Base-by-base conservation (phyloP, 257 asterid species). In the Rubia yunnanensis region DNA sequence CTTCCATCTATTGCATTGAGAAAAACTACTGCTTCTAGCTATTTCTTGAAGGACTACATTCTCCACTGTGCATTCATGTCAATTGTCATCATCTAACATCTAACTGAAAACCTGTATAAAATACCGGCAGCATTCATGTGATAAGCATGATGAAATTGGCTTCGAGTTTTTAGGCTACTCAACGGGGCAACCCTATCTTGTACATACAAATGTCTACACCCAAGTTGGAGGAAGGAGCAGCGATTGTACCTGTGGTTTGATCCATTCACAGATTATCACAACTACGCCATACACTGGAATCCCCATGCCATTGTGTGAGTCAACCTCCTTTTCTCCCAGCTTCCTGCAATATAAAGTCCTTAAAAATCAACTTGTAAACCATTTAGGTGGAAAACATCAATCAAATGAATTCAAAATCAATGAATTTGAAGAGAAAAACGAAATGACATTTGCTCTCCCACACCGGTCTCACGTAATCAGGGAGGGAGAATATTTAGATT, bases 231-330 rank as follows among this genome's bases (percentile, higher is more conserved):
- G 86, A 49, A 72, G 92, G 68, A 95, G 60, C 88, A 78, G 59
- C 97, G 84, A 65, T 85, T 90, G 36, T 74, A 84, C 59, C 87
- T 82, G 0, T 88, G 95, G 97, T 88, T 90, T 73, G 95, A 90
- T 66, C 96, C 96, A 24, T 67, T 88, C 0, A 73, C 75, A 0
- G 88, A 84, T 74, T 88, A 67, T 60, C 95, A 87, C 80, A 87
- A 90, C 80, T 90, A 90, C 64, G 85, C 95, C 56, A 85, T 90
- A 46, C 86, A 77, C 38, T 90, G 97, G 96, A 79, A 66, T 66
- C 83, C 86, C 8, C 76, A 75, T 10, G 71, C 70, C 7, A 70
- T 87, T 54, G 89, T 82, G 95, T 85, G 83, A 79, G 88, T 71
- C n/a, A n/a, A n/a, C n/a, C n/a, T n/a, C n/a, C n/a, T n/a, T n/a